Percentiles rank a stretch among this genome's conserved stretches.
These are phyloP conservation scores for Podaxis sp. DNA, from an alignment of 768 basidiomycete genomes.

Conservation along the genomic window DNA sequence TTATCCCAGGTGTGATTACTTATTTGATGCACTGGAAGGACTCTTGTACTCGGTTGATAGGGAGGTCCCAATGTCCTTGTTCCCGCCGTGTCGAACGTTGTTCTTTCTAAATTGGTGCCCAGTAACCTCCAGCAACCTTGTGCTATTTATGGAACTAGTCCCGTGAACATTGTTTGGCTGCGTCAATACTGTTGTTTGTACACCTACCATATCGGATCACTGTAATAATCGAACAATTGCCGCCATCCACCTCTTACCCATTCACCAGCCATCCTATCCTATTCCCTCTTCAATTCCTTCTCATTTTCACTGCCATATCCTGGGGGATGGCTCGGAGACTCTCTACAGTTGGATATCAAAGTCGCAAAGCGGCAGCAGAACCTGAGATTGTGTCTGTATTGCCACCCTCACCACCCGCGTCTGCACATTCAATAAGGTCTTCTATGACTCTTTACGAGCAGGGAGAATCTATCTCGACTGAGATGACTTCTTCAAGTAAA, in stretches of 20 bases:
- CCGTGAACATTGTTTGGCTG: constrained; percentile 6
- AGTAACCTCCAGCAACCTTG: constrained; percentile 3
- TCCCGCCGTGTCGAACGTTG: neutral
- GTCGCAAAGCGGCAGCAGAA: constrained; percentile 7
- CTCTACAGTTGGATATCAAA: constrained; percentile 33
- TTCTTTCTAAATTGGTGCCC: neutral
- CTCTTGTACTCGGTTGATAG: constrained; percentile 1
- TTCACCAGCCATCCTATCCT: neutral
- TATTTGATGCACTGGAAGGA: neutral
- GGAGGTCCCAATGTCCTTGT: neutral
- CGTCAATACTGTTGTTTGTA: neutral
- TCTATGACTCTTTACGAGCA: constrained; percentile 44
- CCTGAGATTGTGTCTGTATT: constrained; percentile 8
- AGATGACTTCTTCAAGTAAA: constrained; percentile 51
- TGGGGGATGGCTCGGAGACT: constrained; percentile 49
- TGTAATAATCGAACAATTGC: constrained; percentile 13
- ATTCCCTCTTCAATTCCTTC: neutral
- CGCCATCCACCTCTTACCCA: neutral
- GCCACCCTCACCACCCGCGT: constrained; percentile 29
- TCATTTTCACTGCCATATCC: constrained; percentile 3
- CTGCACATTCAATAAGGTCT: constrained; percentile 24
- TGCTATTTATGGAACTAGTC: constrained; percentile 3
- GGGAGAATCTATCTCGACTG: constrained; percentile 67
- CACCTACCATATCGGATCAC: constrained; percentile 14
- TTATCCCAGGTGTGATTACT: neutral